Base-by-base conservation (phyloP, 2,329 filamentous ascomycete species). In the Plenodomus biglobosus region DNA sequence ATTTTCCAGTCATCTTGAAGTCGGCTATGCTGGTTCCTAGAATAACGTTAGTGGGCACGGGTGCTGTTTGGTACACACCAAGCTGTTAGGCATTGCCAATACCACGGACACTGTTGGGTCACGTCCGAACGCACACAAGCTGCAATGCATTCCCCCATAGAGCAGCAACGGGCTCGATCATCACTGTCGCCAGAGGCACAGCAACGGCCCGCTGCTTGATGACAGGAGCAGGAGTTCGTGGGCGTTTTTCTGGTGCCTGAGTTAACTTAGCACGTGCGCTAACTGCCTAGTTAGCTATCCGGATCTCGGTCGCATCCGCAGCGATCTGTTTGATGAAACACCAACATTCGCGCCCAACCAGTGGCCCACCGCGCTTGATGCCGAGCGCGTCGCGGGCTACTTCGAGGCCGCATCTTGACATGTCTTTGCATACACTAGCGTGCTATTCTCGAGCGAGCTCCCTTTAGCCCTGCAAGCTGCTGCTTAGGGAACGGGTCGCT, bases 201-300 rank as follows among this genome's bases (percentile, higher is more conserved):
- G 42, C 18, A 42, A 45, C 39, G 46, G 49, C 37, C 41, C 32
- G 38, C 42, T 21, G 34, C 13, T 32, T 32, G 21, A 38, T 35
- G 27, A 46, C 49, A 39, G 40, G 45, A 34, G 49, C 53, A 55
- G 46, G 41, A 40, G 50, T 46, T 49, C 43, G 42, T 45, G 51
- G 55, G 58, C 58, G 56, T 56, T 60, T 60, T 46, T 35, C n/a
- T 32, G 46, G 34, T 42, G 52, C 46, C 55, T 47, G 53, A 42
- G 39, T 34, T 37, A 42, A 24, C 34, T 34, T 37, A 42, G 35
- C 34, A 55, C 46, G 48, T 52, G 48, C 45, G 42, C 32, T n/a
- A n/a, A n/a, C n/a, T n/a, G n/a, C n/a, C n/a, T n/a, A n/a, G n/a
- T n/a, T n/a, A n/a, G n/a, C n/a, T 30, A 18, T 42, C 17, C 37